A percentile compares a stretch with the other conserved stretches of the same genome.
These are phyloP conservation scores for Kwoniella sp. DNA, from an alignment of 768 basidiomycete genomes.

Conservation along the genomic window DNA sequence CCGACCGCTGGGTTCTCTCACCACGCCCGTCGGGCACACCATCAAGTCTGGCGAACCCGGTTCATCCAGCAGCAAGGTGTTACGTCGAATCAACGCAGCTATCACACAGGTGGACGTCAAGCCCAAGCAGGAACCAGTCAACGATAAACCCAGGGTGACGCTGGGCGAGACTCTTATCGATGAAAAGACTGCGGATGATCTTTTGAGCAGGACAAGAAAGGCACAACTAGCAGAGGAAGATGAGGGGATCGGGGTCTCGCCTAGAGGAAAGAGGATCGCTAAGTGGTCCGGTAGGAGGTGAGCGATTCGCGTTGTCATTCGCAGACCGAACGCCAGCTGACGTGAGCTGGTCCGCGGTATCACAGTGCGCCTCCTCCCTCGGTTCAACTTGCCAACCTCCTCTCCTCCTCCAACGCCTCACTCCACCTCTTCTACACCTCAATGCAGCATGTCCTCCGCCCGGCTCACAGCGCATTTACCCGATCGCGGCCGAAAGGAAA, in stretches of 20 bases:
- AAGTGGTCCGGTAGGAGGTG: slow-evolving; percentile 32
- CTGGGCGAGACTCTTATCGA: slow-evolving; percentile 6
- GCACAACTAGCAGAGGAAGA: slow-evolving; percentile 18
- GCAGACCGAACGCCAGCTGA: too few relatives aligned
- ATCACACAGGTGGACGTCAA: too few relatives aligned
- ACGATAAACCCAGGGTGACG: neutral
- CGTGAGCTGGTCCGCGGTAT: neutral
- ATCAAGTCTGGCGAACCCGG: slow-evolving; percentile 3
- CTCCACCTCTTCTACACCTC: slow-evolving; percentile 38
- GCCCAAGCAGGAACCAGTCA: neutral
- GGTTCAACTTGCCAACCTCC: slow-evolving; percentile 22
- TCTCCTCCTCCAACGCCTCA: slow-evolving; percentile 26
- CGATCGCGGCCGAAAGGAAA: too few relatives aligned
- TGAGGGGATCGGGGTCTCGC: slow-evolving; percentile 37
- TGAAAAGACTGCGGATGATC: neutral
- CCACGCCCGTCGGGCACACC: neutral
- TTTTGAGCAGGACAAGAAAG: neutral
- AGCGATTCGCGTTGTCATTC: neutral
- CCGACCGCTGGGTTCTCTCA: neutral
- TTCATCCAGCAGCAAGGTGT: neutral
- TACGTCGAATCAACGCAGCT: slow-evolving; percentile 4
- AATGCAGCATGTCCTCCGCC: slow-evolving; percentile 22
- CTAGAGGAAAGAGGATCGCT: slow-evolving; percentile 19
- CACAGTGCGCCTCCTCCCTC: slow-evolving; percentile 24
- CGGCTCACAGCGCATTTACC: too few relatives aligned